Conservation (phyloP, 805 yeast genomes). For the Wickerhamiella alocasiicola region DNA sequence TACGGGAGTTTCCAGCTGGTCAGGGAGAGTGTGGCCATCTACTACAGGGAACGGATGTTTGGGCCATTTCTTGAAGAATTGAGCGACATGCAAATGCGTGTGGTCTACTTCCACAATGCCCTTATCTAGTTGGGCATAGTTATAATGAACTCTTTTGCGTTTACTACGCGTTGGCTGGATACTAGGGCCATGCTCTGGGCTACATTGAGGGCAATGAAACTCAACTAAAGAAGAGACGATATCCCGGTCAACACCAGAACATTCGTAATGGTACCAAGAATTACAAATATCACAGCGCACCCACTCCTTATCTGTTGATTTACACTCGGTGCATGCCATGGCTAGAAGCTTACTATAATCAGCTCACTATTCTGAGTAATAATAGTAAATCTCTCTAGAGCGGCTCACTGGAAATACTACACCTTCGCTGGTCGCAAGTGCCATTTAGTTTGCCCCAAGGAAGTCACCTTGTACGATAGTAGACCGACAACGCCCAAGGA, state of each 20-base stretch:
- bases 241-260: neutral
- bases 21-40: constrained; percentile 29
- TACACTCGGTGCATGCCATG: neutral
- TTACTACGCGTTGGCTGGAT: constrained; percentile 40
- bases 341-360: too few species aligned
- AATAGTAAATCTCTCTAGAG: too few species aligned
- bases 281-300: constrained; percentile 3
- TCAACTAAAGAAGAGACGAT: constrained; percentile 30
- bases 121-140: constrained; percentile 66
- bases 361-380: too few species aligned
- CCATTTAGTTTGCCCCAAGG: too few species aligned
- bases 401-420: too few species aligned
- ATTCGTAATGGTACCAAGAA: constrained; percentile 4
- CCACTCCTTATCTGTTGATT: neutral
- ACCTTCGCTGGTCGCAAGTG: too few species aligned
- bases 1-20: constrained; percentile 34
- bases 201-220: constrained; percentile 48
- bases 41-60: constrained; percentile 24
- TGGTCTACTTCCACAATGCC: constrained; percentile 31
- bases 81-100: constrained; percentile 15
- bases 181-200: constrained; percentile 36
- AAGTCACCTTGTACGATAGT: too few species aligned
- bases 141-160: constrained; percentile 45
- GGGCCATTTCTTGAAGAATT: constrained; percentile 16
- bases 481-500: too few species aligned